Evolutionary conservation across 2,329 filamentous ascomycete species (phyloP), one percentile per base, ranked within the genome.

Genomic region (Penicillium sp.): DNA sequence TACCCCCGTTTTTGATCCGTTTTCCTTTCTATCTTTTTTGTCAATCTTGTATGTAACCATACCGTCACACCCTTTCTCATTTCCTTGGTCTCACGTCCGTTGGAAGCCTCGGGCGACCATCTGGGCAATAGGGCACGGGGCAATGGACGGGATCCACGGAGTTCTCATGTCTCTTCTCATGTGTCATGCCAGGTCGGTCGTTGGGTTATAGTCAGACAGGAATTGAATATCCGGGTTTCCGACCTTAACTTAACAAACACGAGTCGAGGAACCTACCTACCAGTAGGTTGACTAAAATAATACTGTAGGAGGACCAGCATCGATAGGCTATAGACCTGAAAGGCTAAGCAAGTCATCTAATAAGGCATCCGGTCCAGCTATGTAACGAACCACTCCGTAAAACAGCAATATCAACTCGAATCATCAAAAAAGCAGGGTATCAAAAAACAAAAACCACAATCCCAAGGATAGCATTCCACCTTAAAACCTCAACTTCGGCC

Each of bases 401-500:
- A 31, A 31, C 31, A 14, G 31, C n/a, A 19, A 49, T 35, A 49
- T 49, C 44, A 49, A 49, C 18, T 49, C 16, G 4, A 18, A 33
- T 24, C 9, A 43, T 44, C 37, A 18, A 9, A 19, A 11, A 40
- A 35, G 18, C 41, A 39, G 61, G 61, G 61, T 61, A 61, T 63
- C 54, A 49, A 35, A 44, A 35, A 55, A 54, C 18, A 14, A 50
- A 46, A 46, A 7, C 16, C 16, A 27, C 22, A 14, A 16, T 16
- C 3, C 19, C 16, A 31, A 31, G 9, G 7, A 31, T 31, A 31
- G 31, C 7, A 18, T 54, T 14, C 13, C 27, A 31, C n/a, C 11
- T 37, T 31, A 96, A 70, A 96, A 95, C 69, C 94, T 84, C 73
- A 97, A 77, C 80, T 97, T 98, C 0, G 94, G 94, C 72, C 92